Evolutionary conservation across 2,329 filamentous ascomycete genomes (phyloP), one percentile per base, ranked within the genome.

Genomic region (Botrytis tulipae): DNA sequence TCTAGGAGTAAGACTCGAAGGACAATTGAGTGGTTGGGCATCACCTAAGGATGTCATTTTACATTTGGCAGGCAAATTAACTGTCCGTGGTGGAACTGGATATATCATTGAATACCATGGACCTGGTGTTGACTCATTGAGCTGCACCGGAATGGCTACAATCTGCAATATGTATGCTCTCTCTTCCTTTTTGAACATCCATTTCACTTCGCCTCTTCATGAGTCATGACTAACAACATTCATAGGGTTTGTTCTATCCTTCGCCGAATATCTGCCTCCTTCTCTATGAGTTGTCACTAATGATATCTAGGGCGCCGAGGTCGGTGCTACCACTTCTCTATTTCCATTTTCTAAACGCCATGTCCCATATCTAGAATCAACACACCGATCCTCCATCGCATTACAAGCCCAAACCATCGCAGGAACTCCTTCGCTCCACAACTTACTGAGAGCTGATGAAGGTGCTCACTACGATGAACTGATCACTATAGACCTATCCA

Each of bases 41-140:
- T 91, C 94, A 37, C 95, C 96, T 60, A 99, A 99, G 86, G 96
- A 99, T 81, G 89, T 99, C 73, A 99, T 99, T 80, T 86, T 99
- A 74, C 89, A 92, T 78, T 88, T 99, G 66, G 95, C 95, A 54
- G 96, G 96, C 54, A 90, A 92, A 82, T 87, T 99, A 76, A 98
- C 95, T 10, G 96, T 99, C 61, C 89, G 94, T 73, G 96, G 96
- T 76, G 96, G 96, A 62, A 99, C 96, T 46, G 96, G 96, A 40
- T 97, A 90, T 80, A 92, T 99, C 74, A 93, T 99, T 74, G 96
- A 99, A 84, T 98, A 98, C 82, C 92, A 94, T 78, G 96, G 95
- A 0, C 90, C 93, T 46, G 96, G 96, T 70, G 93, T 98, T 4
- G 89, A 97, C 76, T 92, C 93, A 0, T 87, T 99, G 70, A 97